phyloP scores from a whole-genome alignment of 129 eudicot genomes.

The Pulicaria dysenterica region DNA sequence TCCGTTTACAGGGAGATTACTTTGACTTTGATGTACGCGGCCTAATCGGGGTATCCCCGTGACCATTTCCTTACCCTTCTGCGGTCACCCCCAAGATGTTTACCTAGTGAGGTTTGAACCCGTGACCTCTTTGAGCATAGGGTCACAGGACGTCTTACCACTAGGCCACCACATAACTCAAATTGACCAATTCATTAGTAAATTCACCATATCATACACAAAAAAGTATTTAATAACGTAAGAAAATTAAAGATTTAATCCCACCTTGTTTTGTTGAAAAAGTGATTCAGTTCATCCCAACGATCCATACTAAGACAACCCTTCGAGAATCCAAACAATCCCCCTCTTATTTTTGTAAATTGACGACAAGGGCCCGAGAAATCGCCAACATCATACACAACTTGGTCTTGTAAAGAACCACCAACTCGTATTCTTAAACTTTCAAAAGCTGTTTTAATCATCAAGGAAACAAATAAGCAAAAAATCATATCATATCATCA shows the following conservation, averaged over 20 bases:
- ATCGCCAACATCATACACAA: conserved; percentile 59
- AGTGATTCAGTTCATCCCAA: conserved; percentile 86
- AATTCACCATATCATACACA: not conserved
- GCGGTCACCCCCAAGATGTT: no score
- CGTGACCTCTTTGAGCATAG: no score
- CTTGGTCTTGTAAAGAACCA: conserved; percentile 96
- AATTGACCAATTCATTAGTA: not conserved
- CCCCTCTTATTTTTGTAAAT: conserved; percentile 45
- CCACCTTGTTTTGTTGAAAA: conserved; percentile 73
- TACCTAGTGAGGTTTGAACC: no score
- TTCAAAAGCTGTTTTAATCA: conserved; percentile 57
- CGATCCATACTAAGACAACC: conserved; percentile 77
- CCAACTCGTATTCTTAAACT: conserved; percentile 76
- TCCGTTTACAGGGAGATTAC: no score
- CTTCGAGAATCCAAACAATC: conserved; percentile 75
- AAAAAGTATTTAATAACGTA: not conserved
- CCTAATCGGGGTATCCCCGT: no score
- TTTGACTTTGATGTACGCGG: no score
- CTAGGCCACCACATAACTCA: conserved; percentile 11
- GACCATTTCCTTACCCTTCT: no score
- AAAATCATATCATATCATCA: conserved; percentile 17
- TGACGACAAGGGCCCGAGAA: conserved; percentile 52
- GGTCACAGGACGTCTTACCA: no score
- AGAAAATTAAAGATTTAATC: conserved; percentile 4
- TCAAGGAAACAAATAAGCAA: conserved; percentile 14